These are phyloP conservation scores for Cryptococcus sp. DNA, from an alignment of 1,284 basidiomycete species.

Conservation along the genomic window DNA sequence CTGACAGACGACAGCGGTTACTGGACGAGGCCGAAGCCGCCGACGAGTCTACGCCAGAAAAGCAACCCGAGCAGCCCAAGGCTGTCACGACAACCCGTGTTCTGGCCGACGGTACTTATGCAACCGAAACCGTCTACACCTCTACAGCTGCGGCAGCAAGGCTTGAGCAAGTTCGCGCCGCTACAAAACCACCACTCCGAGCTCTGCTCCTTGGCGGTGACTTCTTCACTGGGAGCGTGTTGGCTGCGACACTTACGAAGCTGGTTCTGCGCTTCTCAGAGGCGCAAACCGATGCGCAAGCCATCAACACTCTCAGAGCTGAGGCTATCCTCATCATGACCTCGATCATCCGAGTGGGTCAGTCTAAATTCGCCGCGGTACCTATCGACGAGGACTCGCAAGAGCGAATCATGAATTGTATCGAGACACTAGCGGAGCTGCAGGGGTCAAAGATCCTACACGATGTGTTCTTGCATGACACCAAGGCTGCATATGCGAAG, in stretches of 20 bases:
- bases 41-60: slow-evolving; percentile 51
- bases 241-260: slow-evolving; percentile 88
- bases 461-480: slow-evolving; percentile 89
- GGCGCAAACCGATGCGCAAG: slow-evolving; percentile 59
- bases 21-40: slow-evolving; percentile 72
- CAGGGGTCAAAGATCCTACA: slow-evolving; percentile 66
- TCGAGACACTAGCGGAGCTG: slow-evolving; percentile 82
- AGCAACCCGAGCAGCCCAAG: slow-evolving; percentile 52
- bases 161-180: slow-evolving; percentile 78
- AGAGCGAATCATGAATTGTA: slow-evolving; percentile 95
- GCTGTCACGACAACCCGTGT: slow-evolving; percentile 63
- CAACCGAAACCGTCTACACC: slow-evolving; percentile 89
- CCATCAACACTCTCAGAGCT: slow-evolving; percentile 76
- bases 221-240: slow-evolving; percentile 92
- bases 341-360: slow-evolving; percentile 92
- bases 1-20: slow-evolving; percentile 55
- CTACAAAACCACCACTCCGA: slow-evolving; percentile 86
- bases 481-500: slow-evolving; percentile 87
- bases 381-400: slow-evolving; percentile 98
- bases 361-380: slow-evolving; percentile 89
- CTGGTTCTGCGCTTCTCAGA: slow-evolving; percentile 81
- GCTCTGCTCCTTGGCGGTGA: slow-evolving; percentile 91
- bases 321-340: slow-evolving; percentile 99
- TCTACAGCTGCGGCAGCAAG: slow-evolving; percentile 67
- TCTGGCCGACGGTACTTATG: slow-evolving; percentile 95